Evolutionary conservation across 2,329 filamentous ascomycete species (phyloP).

Genomic region (Neonectria neomacrospora): DNA sequence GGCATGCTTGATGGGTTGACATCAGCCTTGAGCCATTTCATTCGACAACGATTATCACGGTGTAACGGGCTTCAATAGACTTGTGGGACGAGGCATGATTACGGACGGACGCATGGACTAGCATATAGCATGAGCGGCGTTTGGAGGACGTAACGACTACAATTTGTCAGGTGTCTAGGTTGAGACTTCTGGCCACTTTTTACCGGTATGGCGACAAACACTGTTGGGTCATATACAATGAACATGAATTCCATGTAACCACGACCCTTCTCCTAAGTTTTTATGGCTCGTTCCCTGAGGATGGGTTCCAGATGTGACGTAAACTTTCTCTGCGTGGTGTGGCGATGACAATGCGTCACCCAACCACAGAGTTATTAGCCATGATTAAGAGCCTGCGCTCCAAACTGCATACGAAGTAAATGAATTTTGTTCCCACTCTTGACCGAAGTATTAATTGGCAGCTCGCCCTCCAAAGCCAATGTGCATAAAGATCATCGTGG

Average conservation of each 20-base stretch:
- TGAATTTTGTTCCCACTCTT: background rate
- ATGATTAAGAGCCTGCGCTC: background rate
- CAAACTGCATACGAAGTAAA: background rate
- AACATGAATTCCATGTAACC: slow-evolving; percentile 27
- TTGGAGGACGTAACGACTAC: slow-evolving; percentile 49
- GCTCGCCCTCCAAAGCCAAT: background rate
- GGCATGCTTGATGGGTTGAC: slow-evolving; percentile 54
- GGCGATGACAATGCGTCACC: background rate
- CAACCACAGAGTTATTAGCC: background rate
- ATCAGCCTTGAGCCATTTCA: slow-evolving; percentile 22
- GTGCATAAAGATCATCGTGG: slow-evolving; percentile 5
- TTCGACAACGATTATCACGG: slow-evolving; percentile 35
- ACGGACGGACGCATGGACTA: slow-evolving; percentile 50
- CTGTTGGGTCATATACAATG: slow-evolving; percentile 29
- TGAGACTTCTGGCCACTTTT: slow-evolving; percentile 35
- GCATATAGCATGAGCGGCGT: slow-evolving; percentile 53
- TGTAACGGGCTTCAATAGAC: slow-evolving; percentile 41
- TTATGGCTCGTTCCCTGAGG: too few species aligned
- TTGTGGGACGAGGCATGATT: slow-evolving; percentile 46
- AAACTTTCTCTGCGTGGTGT: background rate
- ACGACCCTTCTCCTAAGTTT: background rate
- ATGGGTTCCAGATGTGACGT: background rate
- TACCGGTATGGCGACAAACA: slow-evolving; percentile 27
- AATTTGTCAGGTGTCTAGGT: slow-evolving; percentile 41
- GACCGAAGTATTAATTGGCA: background rate